Evolutionary conservation across 176 grass and related monocot genomes (phyloP).

Genomic region (Pontederia crassipes): DNA sequence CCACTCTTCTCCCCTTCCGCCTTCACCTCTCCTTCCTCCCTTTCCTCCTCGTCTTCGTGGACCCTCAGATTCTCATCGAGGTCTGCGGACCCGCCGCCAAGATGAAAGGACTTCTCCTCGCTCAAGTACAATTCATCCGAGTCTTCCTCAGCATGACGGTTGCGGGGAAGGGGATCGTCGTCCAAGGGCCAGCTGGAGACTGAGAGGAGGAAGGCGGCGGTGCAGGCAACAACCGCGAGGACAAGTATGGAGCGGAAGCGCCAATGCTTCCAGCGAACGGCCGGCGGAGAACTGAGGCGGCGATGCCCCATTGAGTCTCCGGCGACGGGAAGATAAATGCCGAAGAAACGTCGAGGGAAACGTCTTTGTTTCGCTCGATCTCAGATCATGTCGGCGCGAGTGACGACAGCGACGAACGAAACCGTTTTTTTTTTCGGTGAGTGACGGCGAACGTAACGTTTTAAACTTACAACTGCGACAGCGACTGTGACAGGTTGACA

Average conservation of each 20-base stretch:
- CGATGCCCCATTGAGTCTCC: too few species aligned
- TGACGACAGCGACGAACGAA: too few species aligned
- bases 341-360: too few species aligned
- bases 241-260: constrained; percentile 16
- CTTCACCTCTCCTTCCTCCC: not conserved
- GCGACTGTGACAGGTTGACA: too few species aligned
- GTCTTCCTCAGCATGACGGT: not conserved
- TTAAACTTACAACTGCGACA: too few species aligned
- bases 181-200: constrained; percentile 19
- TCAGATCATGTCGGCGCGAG: too few species aligned
- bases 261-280: constrained; percentile 7
- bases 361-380: too few species aligned
- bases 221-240: constrained; percentile 13
- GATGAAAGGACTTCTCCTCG: constrained; percentile 3
- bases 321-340: too few species aligned
- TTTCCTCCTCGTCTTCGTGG: not conserved
- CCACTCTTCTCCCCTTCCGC: not conserved
- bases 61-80: not conserved
- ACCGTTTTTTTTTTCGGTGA: too few species aligned
- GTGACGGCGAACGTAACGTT: too few species aligned
- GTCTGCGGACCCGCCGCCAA: not conserved
- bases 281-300: too few species aligned
- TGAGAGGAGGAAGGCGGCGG: constrained; percentile 16
- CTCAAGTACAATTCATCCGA: too few species aligned
- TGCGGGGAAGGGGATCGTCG: not conserved